Percentiles rank a stretch among this genome's conserved stretches.
Evolutionary conservation across 2,329 filamentous ascomycete genomes (phyloP).

Genomic region (Tolypocladium nubicola): DNA sequence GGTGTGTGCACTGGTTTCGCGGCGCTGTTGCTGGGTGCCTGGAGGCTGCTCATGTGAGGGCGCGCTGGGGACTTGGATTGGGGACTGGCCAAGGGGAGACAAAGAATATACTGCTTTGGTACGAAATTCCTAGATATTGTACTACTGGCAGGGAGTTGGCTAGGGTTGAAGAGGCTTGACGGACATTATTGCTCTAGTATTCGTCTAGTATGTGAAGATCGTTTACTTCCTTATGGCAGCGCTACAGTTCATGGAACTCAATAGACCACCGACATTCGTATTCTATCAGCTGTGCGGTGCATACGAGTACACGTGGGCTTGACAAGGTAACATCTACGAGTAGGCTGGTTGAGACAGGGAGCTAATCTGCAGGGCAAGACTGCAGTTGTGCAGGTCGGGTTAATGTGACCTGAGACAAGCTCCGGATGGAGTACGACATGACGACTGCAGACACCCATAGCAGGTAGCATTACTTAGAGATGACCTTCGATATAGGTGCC

Average conservation of each 20-base stretch:
- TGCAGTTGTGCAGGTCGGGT: no score
- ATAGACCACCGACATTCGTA: not conserved
- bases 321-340: not conserved
- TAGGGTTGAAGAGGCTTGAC: not conserved
- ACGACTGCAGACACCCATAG: no score
- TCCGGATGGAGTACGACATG: no score
- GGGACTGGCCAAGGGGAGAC: no score
- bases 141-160: not conserved
- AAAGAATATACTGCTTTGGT: not conserved
- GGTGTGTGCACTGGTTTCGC: constrained; percentile 63
- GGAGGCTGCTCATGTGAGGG: constrained; percentile 54
- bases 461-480: no score
- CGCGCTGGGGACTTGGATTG: not conserved
- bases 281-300: no score
- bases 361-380: no score
- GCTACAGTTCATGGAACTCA: not conserved
- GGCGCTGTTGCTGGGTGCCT: constrained; percentile 57
- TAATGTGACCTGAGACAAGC: no score
- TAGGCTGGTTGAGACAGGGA: no score
- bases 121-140: not conserved
- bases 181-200: not conserved
- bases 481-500: not conserved
- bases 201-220: not conserved
- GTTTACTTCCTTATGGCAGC: not conserved
- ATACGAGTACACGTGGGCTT: no score